Evolutionary conservation across 116 monocot species (phyloP).

Genomic region (Iris pallida): DNA sequence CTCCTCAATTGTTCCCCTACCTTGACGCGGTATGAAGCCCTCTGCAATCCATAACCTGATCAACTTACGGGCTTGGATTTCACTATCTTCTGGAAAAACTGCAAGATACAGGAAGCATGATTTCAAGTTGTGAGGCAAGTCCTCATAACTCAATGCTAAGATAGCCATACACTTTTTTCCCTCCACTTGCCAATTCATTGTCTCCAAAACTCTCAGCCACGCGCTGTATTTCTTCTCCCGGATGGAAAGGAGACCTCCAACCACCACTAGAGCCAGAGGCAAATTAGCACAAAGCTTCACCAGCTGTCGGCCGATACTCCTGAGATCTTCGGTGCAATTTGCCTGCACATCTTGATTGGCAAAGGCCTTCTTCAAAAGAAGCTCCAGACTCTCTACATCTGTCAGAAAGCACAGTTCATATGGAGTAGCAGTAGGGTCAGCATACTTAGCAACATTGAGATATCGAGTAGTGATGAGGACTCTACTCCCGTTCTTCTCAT

Average conservation of each 20-base stretch:
- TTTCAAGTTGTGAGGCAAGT: conserved; percentile 16
- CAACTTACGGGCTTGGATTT: neutral
- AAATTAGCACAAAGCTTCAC: conserved; percentile 16
- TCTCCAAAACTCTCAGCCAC: conserved; percentile 10
- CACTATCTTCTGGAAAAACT: conserved; percentile 13
- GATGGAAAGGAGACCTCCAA: conserved; percentile 26
- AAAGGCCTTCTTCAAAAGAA: conserved; percentile 25
- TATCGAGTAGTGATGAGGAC: conserved; percentile 29
- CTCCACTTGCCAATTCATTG: conserved; percentile 10
- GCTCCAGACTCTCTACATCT: conserved; percentile 19
- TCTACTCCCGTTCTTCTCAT: conserved; percentile 23
- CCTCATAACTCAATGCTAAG: conserved; percentile 17
- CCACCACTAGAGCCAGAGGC: conserved; percentile 28
- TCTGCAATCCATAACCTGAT: conserved; percentile 20
- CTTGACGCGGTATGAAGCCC: conserved; percentile 8
- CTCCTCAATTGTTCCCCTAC: neutral
- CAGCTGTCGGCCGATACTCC: conserved; percentile 6
- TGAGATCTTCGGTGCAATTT: conserved; percentile 16
- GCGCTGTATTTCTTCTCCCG: neutral
- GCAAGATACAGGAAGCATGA: conserved; percentile 18
- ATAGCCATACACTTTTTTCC: conserved; percentile 11
- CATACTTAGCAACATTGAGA: conserved; percentile 8
- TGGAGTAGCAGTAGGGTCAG: neutral
- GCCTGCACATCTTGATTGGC: neutral
- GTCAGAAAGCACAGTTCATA: conserved; percentile 2